phyloP scores from a whole-genome alignment of 2,329 filamentous ascomycete species.

The Aspergillus proliferans region DNA sequence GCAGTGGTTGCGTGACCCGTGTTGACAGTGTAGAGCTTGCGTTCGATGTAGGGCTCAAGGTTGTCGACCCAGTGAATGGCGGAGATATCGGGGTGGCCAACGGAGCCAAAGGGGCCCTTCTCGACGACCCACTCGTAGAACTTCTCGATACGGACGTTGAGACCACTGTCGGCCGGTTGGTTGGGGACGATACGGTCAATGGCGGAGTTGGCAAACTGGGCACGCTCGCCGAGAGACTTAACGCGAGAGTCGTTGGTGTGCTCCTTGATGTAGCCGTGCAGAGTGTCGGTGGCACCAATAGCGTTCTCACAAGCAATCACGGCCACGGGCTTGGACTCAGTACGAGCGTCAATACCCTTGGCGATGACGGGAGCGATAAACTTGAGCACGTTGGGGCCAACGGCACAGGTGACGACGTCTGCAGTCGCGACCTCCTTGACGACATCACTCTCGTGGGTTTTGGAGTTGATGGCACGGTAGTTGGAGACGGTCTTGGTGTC shows the following conservation, averaged over 20 bases:
- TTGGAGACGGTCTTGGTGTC: conserved; percentile 79
- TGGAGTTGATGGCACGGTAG: conserved; percentile 96
- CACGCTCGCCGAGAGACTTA: conserved; percentile 63
- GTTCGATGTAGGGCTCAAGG: conserved; percentile 92
- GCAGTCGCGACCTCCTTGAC: conserved; percentile 80
- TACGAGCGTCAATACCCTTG: conserved; percentile 79
- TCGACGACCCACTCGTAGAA: conserved; percentile 99
- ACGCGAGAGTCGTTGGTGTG: conserved; percentile 66
- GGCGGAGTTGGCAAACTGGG: conserved; percentile 91
- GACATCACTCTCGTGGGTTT: conserved; percentile 72
- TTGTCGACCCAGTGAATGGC: conserved; percentile 91
- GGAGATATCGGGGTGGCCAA: conserved; percentile 65
- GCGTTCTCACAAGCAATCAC: conserved; percentile 98
- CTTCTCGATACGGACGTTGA: conserved; percentile 93
- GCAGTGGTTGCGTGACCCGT: conserved; percentile 93
- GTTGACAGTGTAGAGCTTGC: conserved; percentile 99
- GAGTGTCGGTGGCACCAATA: conserved; percentile 86
- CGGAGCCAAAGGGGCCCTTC: conserved; percentile 69
- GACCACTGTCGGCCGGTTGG: conserved; percentile 69
- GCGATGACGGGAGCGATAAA: conserved; percentile 95
- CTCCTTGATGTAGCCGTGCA: conserved; percentile 73
- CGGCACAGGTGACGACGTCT: conserved; percentile 91
- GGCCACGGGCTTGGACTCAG: conserved; percentile 61
- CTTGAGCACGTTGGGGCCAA: conserved; percentile 91
- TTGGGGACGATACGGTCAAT: conserved; percentile 97